phyloP scores from a whole-genome alignment of 768 basidiomycete species.

The Kwoniella botswanensis region DNA sequence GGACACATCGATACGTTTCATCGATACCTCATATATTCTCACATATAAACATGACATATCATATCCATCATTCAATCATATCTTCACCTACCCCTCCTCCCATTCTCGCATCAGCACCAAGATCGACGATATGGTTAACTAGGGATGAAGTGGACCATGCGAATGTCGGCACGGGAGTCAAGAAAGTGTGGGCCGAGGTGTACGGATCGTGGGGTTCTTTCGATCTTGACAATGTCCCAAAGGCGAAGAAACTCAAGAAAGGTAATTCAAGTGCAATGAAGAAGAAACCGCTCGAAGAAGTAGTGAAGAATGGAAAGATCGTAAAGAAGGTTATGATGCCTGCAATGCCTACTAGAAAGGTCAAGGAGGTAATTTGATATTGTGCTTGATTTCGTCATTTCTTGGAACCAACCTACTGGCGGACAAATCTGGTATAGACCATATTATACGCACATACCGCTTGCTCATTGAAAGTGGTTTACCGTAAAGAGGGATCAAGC shows the following conservation, averaged over 20 bases:
- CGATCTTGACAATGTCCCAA: conserved; percentile 11
- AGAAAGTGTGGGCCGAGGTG: conserved; percentile 58
- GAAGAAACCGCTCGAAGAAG: conserved; percentile 21
- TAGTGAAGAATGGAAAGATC: conserved; percentile 20
- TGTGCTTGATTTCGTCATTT: not conserved
- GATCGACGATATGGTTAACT: conserved; percentile 39
- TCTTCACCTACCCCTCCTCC: conserved; percentile 18
- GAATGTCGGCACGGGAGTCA: conserved; percentile 57
- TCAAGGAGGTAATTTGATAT: not conserved
- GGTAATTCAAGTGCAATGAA: conserved; percentile 1
- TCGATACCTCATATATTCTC: conserved; percentile 80
- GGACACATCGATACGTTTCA: conserved; percentile 1
- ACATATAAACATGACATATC: conserved; percentile 82
- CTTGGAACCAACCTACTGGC: no score
- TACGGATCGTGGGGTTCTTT: conserved; percentile 48
- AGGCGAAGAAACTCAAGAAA: conserved; percentile 13
- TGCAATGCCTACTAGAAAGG: conserved; percentile 35
- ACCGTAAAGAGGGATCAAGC: no score
- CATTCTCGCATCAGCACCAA: not conserved
- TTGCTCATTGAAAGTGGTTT: no score
- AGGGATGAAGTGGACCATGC: conserved; percentile 37
- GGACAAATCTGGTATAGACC: no score
- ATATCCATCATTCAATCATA: conserved; percentile 44
- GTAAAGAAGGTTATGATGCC: conserved; percentile 53
- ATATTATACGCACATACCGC: no score